Percentiles rank a stretch among this genome's conserved stretches.
phyloP scores from a whole-genome alignment of 257 asterid species.

The Striga asiatica region DNA sequence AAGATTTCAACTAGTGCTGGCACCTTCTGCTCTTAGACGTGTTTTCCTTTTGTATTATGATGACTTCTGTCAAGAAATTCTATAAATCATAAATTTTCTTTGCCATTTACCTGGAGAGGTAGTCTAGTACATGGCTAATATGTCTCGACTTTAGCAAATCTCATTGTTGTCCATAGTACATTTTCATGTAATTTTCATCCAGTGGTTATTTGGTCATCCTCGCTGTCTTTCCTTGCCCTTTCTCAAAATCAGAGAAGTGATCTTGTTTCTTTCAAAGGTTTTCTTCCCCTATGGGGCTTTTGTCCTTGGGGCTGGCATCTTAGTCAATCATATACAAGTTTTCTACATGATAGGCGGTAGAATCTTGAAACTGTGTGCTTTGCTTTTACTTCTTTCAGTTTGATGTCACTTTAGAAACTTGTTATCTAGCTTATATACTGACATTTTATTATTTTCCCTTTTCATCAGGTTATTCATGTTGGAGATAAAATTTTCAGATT shows the following conservation, averaged over 20 bases:
- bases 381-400: neutral
- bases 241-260: neutral
- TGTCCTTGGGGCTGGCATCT: neutral
- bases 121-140: neutral
- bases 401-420: neutral
- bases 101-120: neutral
- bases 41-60: neutral
- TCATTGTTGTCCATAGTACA: neutral
- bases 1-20: too few relatives aligned
- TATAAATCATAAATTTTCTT: neutral
- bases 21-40: neutral
- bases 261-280: neutral
- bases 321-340: neutral
- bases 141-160: neutral
- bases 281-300: neutral
- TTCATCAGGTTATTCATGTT: constrained; percentile 65
- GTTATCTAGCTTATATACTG: neutral
- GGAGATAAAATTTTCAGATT: constrained; percentile 84
- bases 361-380: constrained; percentile 5
- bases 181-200: neutral
- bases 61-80: neutral
- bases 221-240: constrained; percentile 2
- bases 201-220: constrained; percentile 1
- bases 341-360: neutral
- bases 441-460: neutral